Conservation (phyloP, 768 basidiomycete genomes). For the Lepiota venenata region DNA sequence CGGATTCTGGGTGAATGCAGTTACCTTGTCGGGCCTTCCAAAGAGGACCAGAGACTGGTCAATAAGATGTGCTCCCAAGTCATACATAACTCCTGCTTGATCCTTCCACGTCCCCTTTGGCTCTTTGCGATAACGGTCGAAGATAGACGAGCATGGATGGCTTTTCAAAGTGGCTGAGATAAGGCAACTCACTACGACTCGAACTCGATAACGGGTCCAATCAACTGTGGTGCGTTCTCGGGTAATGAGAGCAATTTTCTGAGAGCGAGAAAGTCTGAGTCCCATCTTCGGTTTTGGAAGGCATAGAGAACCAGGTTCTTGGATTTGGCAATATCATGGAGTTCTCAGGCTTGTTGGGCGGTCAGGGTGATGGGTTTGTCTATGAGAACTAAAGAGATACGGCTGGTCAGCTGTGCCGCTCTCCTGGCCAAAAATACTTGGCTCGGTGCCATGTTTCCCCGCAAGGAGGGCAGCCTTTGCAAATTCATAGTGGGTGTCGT, state of each 20-base stretch:
- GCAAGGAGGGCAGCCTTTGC: constrained; percentile 64
- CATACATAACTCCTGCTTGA: constrained; percentile 64
- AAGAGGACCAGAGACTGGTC: constrained; percentile 77
- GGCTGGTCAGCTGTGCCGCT: background rate
- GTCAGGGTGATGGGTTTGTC: constrained; percentile 78
- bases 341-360: constrained; percentile 52
- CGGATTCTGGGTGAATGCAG: constrained; percentile 67
- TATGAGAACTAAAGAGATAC: constrained; percentile 52
- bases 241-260: constrained; percentile 55
- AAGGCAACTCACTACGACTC: constrained; percentile 60
- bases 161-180: background rate
- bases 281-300: constrained; percentile 77
- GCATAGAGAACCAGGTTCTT: constrained; percentile 65
- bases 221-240: constrained; percentile 42
- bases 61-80: constrained; percentile 78
- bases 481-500: constrained; percentile 66
- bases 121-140: constrained; percentile 67
- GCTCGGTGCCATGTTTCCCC: constrained; percentile 63
- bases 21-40: constrained; percentile 66
- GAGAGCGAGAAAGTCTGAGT: constrained; percentile 73
- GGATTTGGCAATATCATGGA: constrained; percentile 53
- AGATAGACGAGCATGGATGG: constrained; percentile 34
- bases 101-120: constrained; percentile 84
- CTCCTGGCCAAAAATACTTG: background rate
- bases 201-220: constrained; percentile 67